A percentile compares a stretch with the other conserved stretches of the same genome.
phyloP scores from a whole-genome alignment of 306 rosid species.

The Prunus mongolica region DNA sequence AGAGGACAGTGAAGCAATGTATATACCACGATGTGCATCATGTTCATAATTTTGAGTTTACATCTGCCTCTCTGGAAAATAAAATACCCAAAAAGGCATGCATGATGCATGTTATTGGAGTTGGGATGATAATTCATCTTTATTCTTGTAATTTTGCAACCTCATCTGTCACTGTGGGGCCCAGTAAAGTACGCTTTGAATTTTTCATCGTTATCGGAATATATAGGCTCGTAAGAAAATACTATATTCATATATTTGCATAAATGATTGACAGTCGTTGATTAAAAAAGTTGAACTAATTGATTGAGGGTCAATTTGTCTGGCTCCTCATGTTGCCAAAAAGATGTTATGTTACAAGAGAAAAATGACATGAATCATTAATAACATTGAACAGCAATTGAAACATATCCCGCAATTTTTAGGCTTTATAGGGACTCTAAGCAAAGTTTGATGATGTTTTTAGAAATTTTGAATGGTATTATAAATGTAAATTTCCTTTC shows the following conservation, averaged over 20 bases:
- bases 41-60: not conserved
- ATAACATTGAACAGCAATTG: not conserved
- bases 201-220: too few relatives aligned
- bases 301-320: too few relatives aligned
- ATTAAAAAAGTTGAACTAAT: too few relatives aligned
- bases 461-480: not conserved
- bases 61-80: not conserved
- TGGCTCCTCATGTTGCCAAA: too few relatives aligned
- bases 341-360: not conserved
- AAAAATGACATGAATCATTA: not conserved
- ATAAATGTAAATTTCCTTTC: not conserved
- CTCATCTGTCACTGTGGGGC: not conserved
- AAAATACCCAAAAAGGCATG: not conserved
- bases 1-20: slow-evolving; percentile 4
- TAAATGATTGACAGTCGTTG: too few relatives aligned
- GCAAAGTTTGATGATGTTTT: not conserved
- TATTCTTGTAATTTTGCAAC: not conserved
- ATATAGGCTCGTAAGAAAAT: too few relatives aligned
- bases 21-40: not conserved
- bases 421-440: not conserved
- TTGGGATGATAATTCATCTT: not conserved
- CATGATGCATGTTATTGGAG: not conserved
- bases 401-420: not conserved
- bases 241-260: too few relatives aligned
- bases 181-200: not conserved